Evolutionary conservation across 805 yeast genomes (phyloP), one percentile per base, ranked within the genome.

Genomic region (Yarrowia deformans): DNA sequence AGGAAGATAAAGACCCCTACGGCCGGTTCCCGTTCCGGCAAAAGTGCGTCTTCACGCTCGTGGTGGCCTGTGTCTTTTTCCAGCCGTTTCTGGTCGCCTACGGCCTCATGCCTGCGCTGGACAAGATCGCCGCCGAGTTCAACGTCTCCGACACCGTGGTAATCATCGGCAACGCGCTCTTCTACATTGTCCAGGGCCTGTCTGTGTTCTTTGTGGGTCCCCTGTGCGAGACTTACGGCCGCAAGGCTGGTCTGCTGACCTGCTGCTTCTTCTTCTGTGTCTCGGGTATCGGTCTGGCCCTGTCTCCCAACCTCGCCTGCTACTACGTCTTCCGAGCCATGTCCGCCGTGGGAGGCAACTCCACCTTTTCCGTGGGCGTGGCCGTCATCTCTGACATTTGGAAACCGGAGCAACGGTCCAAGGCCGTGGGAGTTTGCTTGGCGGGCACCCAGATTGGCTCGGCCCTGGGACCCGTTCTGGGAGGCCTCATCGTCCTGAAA

Each of bases 361-460:
- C 86, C 0, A 85, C 85, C 70, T 85, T 86, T 75, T 77, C 84
- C 40, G 79, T 85, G 32, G 88, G 88, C 3, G 87, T 86, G 3
- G 79, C 81, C 18, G 79, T 85, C 16, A 77, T 85, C 10, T 84
- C 85, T 8, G 89, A 85, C 73, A 79, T 85, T 48, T 84, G 81
- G 73, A 75, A 75, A 6, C 88, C 88, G 0, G 79, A 79, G 23
- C 81, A 84, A 71, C 75, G 89, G 71, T 88, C 88, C 4, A 77
- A 76, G 8, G 85, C 84, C 0, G 81, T 85, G 82, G 83, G 86
- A 2, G 77, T 82, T 77, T 77, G 82, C 13, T 75, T 86, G 3
- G 73, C 80, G 14, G 88, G 88, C 0, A 78, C 86, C 0, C 88
- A 85, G 71, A 64, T 84, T 1, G 89, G 88, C 0, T 84, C 87